Percentiles rank a stretch among this genome's conserved stretches.
Conservation (phyloP, 345 rosid genomes). For the Euphorbia pulcherrima region DNA sequence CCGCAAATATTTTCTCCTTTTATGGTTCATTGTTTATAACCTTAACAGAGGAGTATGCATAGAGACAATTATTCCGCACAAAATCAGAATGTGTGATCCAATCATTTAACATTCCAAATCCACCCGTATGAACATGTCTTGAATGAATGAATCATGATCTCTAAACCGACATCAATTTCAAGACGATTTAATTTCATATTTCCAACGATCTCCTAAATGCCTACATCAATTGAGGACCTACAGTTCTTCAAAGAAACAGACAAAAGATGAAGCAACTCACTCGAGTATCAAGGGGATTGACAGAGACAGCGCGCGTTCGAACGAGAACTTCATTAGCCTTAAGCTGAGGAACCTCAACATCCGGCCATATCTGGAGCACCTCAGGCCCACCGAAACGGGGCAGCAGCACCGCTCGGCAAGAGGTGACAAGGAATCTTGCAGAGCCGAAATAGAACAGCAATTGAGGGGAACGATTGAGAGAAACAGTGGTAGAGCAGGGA, state of each 20-base stretch:
- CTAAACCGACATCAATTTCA: no score
- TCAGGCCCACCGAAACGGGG: constrained; percentile 93
- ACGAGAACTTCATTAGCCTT: constrained; percentile 77
- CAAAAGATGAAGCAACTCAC: constrained; percentile 37
- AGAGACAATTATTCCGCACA: not conserved
- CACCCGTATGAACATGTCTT: not conserved
- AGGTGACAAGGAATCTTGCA: constrained; percentile 49
- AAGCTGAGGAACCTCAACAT: constrained; percentile 72
- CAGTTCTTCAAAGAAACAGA: not conserved
- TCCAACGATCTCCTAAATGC: not conserved
- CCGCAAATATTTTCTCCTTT: not conserved
- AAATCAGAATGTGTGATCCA: not conserved
- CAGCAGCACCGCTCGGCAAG: constrained; percentile 77
- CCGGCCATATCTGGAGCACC: constrained; percentile 66
- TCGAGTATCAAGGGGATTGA: constrained; percentile 90
- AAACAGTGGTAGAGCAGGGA: constrained; percentile 8
- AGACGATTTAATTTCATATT: not conserved
- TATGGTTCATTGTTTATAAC: not conserved
- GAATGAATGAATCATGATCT: no score
- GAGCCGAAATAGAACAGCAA: constrained; percentile 13
- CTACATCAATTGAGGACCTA: constrained; percentile 4
- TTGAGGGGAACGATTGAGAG: not conserved
- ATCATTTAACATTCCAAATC: not conserved
- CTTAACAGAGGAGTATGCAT: not conserved
- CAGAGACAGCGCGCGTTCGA: constrained; percentile 74